phyloP scores from a whole-genome alignment of 2,329 filamentous ascomycete genomes.

The Elsinoe batatas region DNA sequence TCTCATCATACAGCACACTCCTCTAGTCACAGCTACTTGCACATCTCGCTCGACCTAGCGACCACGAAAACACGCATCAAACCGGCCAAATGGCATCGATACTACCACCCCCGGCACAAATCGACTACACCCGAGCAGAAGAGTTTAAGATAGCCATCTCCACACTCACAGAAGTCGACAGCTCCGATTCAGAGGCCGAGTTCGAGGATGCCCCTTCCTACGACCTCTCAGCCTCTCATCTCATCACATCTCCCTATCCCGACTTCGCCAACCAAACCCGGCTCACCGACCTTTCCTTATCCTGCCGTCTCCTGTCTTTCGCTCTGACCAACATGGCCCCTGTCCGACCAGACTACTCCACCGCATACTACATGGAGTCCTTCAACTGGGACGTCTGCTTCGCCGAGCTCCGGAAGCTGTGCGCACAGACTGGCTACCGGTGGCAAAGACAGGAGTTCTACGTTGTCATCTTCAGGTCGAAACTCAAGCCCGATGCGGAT shows the following conservation, averaged over 20 bases:
- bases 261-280: background rate
- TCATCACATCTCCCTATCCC: slow-evolving; percentile 1
- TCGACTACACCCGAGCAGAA: background rate
- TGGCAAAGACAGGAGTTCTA: slow-evolving; percentile 65
- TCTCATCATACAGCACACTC: background rate
- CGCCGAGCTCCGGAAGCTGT: slow-evolving; percentile 45
- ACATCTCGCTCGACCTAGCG: background rate
- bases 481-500: slow-evolving; percentile 58
- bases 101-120: background rate
- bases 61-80: background rate
- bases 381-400: slow-evolving; percentile 70
- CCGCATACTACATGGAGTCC: slow-evolving; percentile 57
- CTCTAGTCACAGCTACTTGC: too few species aligned
- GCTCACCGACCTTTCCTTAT: background rate
- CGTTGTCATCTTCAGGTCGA: slow-evolving; percentile 73
- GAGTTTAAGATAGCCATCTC: background rate
- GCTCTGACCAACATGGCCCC: slow-evolving; percentile 57
- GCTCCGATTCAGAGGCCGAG: background rate
- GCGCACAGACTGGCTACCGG: slow-evolving; percentile 34
- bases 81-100: background rate
- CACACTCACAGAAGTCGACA: background rate
- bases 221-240: background rate
- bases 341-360: slow-evolving; percentile 63
- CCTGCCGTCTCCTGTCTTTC: slow-evolving; percentile 60
- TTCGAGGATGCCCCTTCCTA: background rate